Base-by-base conservation (phyloP, 1,284 basidiomycete species). In the Cutaneotrichosporon dermatis region DNA sequence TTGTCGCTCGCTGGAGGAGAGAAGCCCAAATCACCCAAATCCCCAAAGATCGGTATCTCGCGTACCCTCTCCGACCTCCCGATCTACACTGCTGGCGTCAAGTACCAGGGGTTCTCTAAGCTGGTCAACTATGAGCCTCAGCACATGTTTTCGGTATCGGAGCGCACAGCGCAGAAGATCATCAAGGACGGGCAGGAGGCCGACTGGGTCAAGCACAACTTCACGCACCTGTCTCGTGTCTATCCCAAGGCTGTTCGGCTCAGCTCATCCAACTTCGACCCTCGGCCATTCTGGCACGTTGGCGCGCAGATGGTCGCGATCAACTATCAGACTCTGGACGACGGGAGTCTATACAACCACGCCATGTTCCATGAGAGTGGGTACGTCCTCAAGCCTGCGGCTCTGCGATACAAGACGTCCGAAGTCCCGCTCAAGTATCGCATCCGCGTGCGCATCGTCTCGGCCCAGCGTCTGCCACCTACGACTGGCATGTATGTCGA, bases 241-340 rank as follows among this genome's bases (percentile, higher is more conserved):
- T 99, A 99, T 73, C 96, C 96, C 0, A 89, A 89, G 69, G 92
- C 89, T 1, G 86, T 82, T 41, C 80, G 93, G 55, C 80, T 96
- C 49, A 87, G 83, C 63, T 92, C 89, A 62, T 88, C 88, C 25
- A 99, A 99, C 76, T 98, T 89, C 72, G 84, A 89, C 66, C 95
- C 95, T 4, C 86, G 90, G 76, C 84, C 88, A 42, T 92, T 86
- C 76, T 99, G 95, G 95, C 84, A 86, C 0, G 86, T 87, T 0
- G 95, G 95, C 0, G 86, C 87, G n/a, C 95, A 99, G 77, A 78
- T 99, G n/a, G 93, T 96, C 0, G 92, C 96, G 6, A 83, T 99
- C 62, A 99, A 99, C 76, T 98, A 93, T 90, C 96, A 99, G 77
- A 99, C 93, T 0, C 88, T 88, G 67, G 92, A 90, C 92, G 66